Conservation (phyloP, 31 red algal genomes). For the Pterothamnion heteromorphum region DNA sequence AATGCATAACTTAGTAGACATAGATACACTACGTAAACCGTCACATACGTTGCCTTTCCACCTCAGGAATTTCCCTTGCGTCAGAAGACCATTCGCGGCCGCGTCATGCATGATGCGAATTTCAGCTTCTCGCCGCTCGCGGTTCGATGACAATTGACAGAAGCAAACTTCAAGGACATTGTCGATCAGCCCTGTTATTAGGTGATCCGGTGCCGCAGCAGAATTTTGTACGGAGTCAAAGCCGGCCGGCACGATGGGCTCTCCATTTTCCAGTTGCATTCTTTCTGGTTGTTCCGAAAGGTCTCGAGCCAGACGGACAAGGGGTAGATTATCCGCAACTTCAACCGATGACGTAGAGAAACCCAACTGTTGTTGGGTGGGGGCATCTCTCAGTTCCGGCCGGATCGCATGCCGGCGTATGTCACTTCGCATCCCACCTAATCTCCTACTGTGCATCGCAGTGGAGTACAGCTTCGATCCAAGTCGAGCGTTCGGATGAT, state of each 20-base stretch:
- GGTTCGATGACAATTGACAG: background rate
- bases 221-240: background rate
- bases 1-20: background rate
- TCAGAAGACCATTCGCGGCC: background rate
- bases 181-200: background rate
- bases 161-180: background rate
- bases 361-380: background rate
- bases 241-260: background rate
- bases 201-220: background rate
- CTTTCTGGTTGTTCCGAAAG: background rate
- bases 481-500: background rate
- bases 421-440: background rate
- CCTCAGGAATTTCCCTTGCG: background rate
- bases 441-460: background rate
- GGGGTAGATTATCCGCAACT: background rate
- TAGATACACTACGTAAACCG: background rate
- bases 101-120: background rate
- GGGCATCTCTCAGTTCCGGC: background rate
- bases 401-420: background rate
- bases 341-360: background rate
- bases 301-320: background rate
- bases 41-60: background rate
- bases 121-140: background rate
- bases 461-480: background rate
- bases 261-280: background rate